Conservation (phyloP, 1,139 yeast species). For the Sugiyamaella castrensis region DNA sequence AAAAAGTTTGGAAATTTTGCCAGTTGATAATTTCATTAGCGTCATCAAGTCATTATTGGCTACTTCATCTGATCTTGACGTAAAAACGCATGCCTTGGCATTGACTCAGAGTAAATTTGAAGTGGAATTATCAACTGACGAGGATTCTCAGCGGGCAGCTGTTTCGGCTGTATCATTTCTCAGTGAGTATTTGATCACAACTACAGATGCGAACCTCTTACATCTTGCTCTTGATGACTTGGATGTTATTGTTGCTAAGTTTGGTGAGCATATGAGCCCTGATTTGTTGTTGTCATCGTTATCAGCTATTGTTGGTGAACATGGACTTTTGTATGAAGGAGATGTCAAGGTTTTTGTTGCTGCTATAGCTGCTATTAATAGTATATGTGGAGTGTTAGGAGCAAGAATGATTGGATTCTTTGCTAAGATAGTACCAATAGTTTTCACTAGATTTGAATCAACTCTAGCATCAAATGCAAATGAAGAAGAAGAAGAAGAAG, state of each 20-base stretch:
- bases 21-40: constrained; percentile 66
- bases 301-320: constrained; percentile 49
- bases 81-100: constrained; percentile 41
- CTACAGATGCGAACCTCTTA: constrained; percentile 48
- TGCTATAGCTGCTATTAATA: constrained; percentile 68
- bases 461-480: constrained; percentile 27
- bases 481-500: constrained; percentile 27
- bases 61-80: constrained; percentile 26
- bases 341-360: constrained; percentile 65
- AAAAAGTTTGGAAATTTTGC: constrained; percentile 64
- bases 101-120: constrained; percentile 71
- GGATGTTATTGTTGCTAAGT: constrained; percentile 60
- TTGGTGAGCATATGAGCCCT: constrained; percentile 52
- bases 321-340: constrained; percentile 49
- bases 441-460: constrained; percentile 56
- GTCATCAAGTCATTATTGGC: constrained; percentile 58
- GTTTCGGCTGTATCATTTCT: constrained; percentile 22
- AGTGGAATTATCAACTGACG: constrained; percentile 32
- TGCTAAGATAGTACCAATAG: constrained; percentile 78
- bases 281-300: constrained; percentile 50
- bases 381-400: constrained; percentile 70
- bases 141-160: constrained; percentile 41
- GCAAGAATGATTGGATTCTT: constrained; percentile 82
- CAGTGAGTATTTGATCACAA: constrained; percentile 36
- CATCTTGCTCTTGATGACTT: constrained; percentile 72